Evolutionary conservation across 306 rosid genomes (phyloP).

Genomic region (Nissolia schottii): DNA sequence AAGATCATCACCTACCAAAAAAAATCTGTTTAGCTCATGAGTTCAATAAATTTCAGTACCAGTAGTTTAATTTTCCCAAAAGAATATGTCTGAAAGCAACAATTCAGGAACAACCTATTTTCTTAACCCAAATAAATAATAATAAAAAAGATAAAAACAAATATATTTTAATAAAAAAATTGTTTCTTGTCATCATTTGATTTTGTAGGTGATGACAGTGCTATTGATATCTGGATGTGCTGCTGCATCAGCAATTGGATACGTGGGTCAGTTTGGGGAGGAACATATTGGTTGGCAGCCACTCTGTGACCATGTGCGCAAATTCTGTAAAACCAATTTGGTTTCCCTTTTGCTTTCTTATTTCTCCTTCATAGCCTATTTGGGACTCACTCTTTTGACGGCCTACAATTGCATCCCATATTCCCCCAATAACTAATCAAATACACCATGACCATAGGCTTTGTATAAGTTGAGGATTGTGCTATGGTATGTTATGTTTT

Average conservation of each 20-base stretch:
- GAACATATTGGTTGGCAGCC: slow-evolving; percentile 46
- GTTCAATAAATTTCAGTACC: no score
- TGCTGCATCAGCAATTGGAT: slow-evolving; percentile 62
- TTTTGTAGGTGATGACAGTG: slow-evolving; percentile 45
- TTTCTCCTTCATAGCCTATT: slow-evolving; percentile 49
- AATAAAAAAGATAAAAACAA: not conserved
- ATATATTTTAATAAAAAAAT: not conserved
- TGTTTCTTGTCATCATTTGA: not conserved
- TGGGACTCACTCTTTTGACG: slow-evolving; percentile 38
- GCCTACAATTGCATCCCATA: slow-evolving; percentile 32
- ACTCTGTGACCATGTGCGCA: slow-evolving; percentile 42
- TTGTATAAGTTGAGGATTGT: not conserved
- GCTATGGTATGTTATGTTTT: not conserved
- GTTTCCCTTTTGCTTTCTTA: slow-evolving; percentile 44
- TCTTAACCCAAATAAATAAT: not conserved
- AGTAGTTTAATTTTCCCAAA: no score
- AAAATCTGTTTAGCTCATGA: no score
- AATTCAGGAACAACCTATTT: not conserved
- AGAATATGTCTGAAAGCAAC: not conserved
- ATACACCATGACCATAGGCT: not conserved
- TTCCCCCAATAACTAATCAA: not conserved
- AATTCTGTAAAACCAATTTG: slow-evolving; percentile 50
- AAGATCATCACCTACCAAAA: no score
- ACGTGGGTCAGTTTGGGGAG: slow-evolving; percentile 62
- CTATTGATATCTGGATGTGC: slow-evolving; percentile 62